Evolutionary conservation across 345 rosid genomes (phyloP).

Genomic region (Cardamine occulta): DNA sequence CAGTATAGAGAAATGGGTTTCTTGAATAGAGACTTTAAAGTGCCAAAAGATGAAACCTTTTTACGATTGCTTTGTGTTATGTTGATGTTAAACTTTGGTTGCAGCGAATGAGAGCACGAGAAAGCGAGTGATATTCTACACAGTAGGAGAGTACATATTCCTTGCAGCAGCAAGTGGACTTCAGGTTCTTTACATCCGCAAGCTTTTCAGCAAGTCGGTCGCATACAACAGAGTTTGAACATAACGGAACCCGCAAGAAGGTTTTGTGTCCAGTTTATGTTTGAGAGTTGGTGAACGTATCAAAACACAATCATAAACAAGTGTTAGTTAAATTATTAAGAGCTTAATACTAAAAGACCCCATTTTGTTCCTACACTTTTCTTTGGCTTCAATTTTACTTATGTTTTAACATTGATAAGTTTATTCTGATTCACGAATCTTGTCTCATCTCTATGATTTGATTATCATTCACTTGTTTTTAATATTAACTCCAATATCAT

Average conservation of each 20-base stretch:
- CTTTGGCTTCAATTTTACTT: slow-evolving; percentile 20
- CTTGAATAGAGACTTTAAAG: neutral
- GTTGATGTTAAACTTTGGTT: slow-evolving; percentile 13
- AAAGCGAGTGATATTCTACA: slow-evolving; percentile 81
- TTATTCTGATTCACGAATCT: slow-evolving; percentile 16
- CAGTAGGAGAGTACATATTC: slow-evolving; percentile 74
- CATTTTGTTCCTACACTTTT: slow-evolving; percentile 21
- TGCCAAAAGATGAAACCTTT: slow-evolving; percentile 2
- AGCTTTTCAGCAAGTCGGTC: slow-evolving; percentile 93
- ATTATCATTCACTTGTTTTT: neutral
- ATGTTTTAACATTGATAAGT: slow-evolving; percentile 12
- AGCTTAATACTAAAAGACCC: slow-evolving; percentile 20
- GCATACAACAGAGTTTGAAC: slow-evolving; percentile 86
- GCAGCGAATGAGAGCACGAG: slow-evolving; percentile 97
- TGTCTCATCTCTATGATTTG: neutral
- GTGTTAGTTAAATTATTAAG: slow-evolving; percentile 31
- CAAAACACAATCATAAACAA: slow-evolving; percentile 28
- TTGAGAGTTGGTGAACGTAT: slow-evolving; percentile 7
- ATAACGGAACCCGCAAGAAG: neutral
- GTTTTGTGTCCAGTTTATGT: slow-evolving; percentile 15
- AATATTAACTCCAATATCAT: neutral
- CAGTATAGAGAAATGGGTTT: no score
- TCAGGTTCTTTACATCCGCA: slow-evolving; percentile 83
- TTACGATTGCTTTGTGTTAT: neutral
- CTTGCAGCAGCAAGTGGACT: slow-evolving; percentile 71